Evolutionary conservation across 139 green algal genomes (phyloP), one percentile per base, ranked within the genome.

Genomic region (Micromonas pusilla): DNA sequence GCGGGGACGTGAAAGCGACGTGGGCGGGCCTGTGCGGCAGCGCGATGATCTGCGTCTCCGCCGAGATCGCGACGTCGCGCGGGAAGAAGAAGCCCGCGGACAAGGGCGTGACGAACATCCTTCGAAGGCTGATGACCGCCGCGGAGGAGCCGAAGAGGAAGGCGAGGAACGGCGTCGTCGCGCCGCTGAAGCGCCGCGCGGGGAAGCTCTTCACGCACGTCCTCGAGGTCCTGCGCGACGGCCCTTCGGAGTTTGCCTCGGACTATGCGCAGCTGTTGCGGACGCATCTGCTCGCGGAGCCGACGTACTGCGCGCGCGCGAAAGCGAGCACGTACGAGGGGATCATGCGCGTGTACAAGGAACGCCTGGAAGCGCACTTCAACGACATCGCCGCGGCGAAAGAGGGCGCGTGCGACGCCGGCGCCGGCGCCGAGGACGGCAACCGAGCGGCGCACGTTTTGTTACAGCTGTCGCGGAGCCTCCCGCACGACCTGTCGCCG

Each of bases 181-280:
- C 26, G 2, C 66, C 66, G 3, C 32, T 72, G 20, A 25, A 57
- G 30, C 25, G 33, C 5, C 66, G 66, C 66, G 66, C 66, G 1
- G 33, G 33, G 30, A 72, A 72, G 33, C 52, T 72, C 25, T 72
- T 72, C 32, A 34, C 31, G 31, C 66, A 72, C 66, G 32, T 72
- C 26, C 9, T 72, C 28, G 19, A 26, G 13, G 66, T 72, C 9
- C 26, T 72, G 32, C 19, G 53, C 16, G 19, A 26, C 21, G 66
- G 30, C 30, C 33, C 25, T n/a, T 32, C 31, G 2, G 30, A 72
- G 13, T 72, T 72, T 4, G 66, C 30, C 31, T 23, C 30, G 2
- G 66, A 72, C 26, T 72, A 72, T 4, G 31, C 30, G 31, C 66
- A 72, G 21, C 28, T 72, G 13, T 25, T 72, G 19, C 66, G 66